Evolutionary conservation across 2,329 filamentous ascomycete genomes (phyloP).

Genomic region (Aspergillus brunneoviolaceus): DNA sequence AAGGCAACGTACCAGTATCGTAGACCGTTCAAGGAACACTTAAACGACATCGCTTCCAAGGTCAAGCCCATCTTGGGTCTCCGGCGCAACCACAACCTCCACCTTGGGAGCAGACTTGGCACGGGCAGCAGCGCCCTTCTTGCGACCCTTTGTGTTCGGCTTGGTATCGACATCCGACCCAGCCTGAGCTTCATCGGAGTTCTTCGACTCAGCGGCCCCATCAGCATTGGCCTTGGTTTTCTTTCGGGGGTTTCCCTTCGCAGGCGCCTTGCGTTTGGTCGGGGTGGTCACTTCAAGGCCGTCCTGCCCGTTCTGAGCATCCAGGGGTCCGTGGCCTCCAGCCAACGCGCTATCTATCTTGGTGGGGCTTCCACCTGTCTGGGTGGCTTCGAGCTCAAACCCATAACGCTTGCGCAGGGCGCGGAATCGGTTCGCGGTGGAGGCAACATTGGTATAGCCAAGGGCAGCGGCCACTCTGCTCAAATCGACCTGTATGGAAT

Average conservation of each 20-base stretch:
- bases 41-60: neutral
- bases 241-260: neutral
- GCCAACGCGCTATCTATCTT: neutral
- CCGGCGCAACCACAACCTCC: neutral
- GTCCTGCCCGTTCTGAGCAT: neutral
- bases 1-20: neutral
- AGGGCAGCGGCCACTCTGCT: conserved; percentile 24
- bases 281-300: neutral
- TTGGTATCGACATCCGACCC: neutral
- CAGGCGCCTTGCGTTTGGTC: neutral
- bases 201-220: neutral
- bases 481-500: conserved; percentile 27
- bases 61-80: neutral
- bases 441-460: conserved; percentile 29
- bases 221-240: neutral
- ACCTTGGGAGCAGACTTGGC: conserved; percentile 11
- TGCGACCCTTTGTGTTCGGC: neutral
- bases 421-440: conserved; percentile 30
- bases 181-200: neutral
- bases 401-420: conserved; percentile 26
- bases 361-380: neutral
- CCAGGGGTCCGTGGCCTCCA: neutral
- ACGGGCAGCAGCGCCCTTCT: conserved; percentile 13
- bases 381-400: conserved; percentile 21
- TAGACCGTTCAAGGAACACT: neutral